Evolutionary conservation across 2,329 filamentous ascomycete species (phyloP), one percentile per base, ranked within the genome.

Genomic region (Aspergillus sp.): DNA sequence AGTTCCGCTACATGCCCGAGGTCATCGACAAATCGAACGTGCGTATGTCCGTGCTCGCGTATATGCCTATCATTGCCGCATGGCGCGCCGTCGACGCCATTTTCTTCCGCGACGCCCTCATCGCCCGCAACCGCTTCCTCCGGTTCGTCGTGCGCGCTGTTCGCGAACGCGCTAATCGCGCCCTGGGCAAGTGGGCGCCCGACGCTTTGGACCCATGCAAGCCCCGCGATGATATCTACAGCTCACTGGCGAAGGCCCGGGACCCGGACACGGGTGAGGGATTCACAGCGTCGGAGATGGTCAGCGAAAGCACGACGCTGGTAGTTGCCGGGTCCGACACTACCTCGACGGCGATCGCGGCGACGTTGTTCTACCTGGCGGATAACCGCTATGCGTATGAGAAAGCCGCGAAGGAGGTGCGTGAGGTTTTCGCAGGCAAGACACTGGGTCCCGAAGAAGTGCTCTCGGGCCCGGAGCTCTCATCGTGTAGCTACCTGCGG

Each of bases 41-140:
- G 12, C 63, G 65, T 2, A 55, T 59, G 13, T 57, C 58, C 6
- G 57, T 61, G 32, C 55, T 67, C 9, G 13, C 55, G 12, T 58
- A 67, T 30, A 43, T 60, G 9, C 30, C 47, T 13, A 41, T 56
- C n/a, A 10, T 63, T 10, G 55, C 51, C n/a, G 25, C 50, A 9
- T 45, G 53, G 32, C 54, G 57, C 9, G 50, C 67, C 32, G 64
- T 64, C 50, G 47, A 57, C 30, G 41, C 50, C 17, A 54, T 64
- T 8, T 66, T 63, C 50, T 56, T 57, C 23, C 28, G 38, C 38
- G 38, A 47, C 12, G 57, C 61, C 69, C 75, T 62, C 78, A 79
- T 64, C 77, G 81, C 76, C 70, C 75, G 61, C 77, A 80, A 69
- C 78, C 76, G 67, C 76, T 78, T 65, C 36, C 60, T 66, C 45